Conservation (phyloP, 2,329 filamentous ascomycete species). For the Hymenotorrendiella dingleyae region DNA sequence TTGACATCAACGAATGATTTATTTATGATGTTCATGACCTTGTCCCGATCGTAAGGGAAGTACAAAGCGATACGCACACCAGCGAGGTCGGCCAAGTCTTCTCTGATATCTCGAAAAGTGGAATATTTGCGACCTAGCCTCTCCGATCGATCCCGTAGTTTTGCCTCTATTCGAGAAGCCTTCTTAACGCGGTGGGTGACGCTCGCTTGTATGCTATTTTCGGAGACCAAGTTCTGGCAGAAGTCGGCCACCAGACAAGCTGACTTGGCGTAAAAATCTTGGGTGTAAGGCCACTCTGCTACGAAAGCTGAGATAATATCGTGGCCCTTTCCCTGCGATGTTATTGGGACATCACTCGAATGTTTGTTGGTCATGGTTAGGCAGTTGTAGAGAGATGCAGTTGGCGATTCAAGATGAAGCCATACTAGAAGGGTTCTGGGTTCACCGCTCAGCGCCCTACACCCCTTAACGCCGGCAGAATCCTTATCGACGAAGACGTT, state of each 20-base stretch:
- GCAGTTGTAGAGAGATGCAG: too few species aligned
- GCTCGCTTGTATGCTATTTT: slow-evolving; percentile 9
- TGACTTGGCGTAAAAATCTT: slow-evolving; percentile 9
- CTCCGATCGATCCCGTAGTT: slow-evolving; percentile 7
- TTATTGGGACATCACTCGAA: too few species aligned
- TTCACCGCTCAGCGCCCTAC: too few species aligned
- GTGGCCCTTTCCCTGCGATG: too few species aligned
- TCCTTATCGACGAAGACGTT: too few species aligned
- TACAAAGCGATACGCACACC: slow-evolving; percentile 13
- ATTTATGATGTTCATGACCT: slow-evolving; percentile 11
- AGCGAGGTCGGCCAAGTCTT: slow-evolving; percentile 13
- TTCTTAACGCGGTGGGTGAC: slow-evolving; percentile 10
- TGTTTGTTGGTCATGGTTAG: too few species aligned
- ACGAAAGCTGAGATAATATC: slow-evolving; percentile 8
- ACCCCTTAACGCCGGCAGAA: too few species aligned
- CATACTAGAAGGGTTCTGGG: too few species aligned
- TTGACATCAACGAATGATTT: slow-evolving; percentile 7
- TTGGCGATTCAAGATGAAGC: too few species aligned
- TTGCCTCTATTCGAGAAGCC: slow-evolving; percentile 8
- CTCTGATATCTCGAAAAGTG: slow-evolving; percentile 1
- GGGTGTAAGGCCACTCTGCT: slow-evolving; percentile 8
- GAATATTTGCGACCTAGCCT: slow-evolving; percentile 4
- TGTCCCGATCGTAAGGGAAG: slow-evolving; percentile 10
- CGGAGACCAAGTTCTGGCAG: slow-evolving; percentile 9
- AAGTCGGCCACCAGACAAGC: slow-evolving; percentile 6